phyloP scores from a whole-genome alignment of 2,329 filamentous ascomycete species.

The Didymella keratinophila region DNA sequence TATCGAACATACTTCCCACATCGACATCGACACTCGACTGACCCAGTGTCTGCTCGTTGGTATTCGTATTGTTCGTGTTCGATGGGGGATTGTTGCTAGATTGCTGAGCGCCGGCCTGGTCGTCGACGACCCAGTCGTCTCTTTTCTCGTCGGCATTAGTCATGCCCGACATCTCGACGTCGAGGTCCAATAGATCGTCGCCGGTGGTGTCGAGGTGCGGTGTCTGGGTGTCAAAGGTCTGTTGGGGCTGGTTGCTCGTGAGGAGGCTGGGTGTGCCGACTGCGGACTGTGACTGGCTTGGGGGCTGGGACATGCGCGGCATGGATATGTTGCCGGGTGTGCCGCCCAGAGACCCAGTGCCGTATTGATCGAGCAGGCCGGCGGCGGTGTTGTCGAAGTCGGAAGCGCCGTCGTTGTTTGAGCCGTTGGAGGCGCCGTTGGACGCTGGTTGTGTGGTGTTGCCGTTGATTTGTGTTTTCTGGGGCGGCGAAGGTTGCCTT shows the following conservation, averaged over 20 bases:
- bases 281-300: conserved; percentile 65
- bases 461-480: conserved; percentile 42
- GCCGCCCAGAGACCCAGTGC: conserved; percentile 66
- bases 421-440: conserved; percentile 47
- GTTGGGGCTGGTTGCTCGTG: conserved; percentile 29
- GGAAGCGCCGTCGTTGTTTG: conserved; percentile 39
- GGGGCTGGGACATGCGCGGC: conserved; percentile 61
- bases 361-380: conserved; percentile 73
- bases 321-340: conserved; percentile 69
- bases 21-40: conserved; percentile 41
- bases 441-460: conserved; percentile 36
- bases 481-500: conserved; percentile 55
- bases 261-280: conserved; percentile 62
- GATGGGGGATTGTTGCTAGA: conserved; percentile 27
- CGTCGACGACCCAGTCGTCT: conserved; percentile 50
- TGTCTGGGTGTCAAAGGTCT: conserved; percentile 38
- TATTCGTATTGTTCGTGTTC: conserved; percentile 29
- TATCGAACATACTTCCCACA: conserved; percentile 49
- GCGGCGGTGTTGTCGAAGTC: conserved; percentile 58
- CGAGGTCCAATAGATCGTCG: conserved; percentile 51
- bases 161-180: conserved; percentile 67
- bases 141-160: conserved; percentile 47
- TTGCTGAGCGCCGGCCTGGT: conserved; percentile 34
- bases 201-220: conserved; percentile 37
- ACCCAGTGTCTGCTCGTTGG: conserved; percentile 27